These are phyloP conservation scores for Mortierella claussenii DNA, from an alignment of 192 early-diverging fungal species.

Conservation along the genomic window DNA sequence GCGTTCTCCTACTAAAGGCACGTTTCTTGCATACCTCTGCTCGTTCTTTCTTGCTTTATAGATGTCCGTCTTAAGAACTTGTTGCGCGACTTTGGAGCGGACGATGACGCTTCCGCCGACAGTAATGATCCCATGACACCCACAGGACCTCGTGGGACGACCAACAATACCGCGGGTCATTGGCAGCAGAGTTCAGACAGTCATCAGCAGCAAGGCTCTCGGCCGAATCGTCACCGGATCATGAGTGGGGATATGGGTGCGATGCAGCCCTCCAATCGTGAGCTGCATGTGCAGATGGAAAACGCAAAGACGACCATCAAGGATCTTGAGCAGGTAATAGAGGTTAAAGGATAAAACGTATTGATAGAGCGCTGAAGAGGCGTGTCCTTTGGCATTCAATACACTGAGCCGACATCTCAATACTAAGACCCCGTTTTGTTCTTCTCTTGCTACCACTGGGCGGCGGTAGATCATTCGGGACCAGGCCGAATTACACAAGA, in stretches of 20 bases:
- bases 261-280: slow-evolving; percentile 29
- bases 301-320: slow-evolving; percentile 50
- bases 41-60: no score
- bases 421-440: no score
- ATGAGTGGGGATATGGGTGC: slow-evolving; percentile 46
- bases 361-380: not conserved
- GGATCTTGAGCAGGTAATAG: slow-evolving; percentile 47
- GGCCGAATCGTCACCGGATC: slow-evolving; percentile 9
- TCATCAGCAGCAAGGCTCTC: not conserved
- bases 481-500: slow-evolving; percentile 37
- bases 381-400: not conserved
- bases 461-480: slow-evolving; percentile 43
- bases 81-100: slow-evolving; percentile 25
- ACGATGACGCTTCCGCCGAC: slow-evolving; percentile 22
- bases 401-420: no score
- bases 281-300: slow-evolving; percentile 42
- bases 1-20: no score
- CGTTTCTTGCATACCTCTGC: no score
- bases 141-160: not conserved
- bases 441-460: no score
- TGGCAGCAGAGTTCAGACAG: not conserved
- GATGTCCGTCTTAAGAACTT: slow-evolving; percentile 26
- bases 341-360: not conserved
- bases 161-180: no score
- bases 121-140: slow-evolving; percentile 1